Evolutionary conservation across 345 rosid genomes (phyloP), one percentile per base, ranked within the genome.

Genomic region (Turnera subulata): DNA sequence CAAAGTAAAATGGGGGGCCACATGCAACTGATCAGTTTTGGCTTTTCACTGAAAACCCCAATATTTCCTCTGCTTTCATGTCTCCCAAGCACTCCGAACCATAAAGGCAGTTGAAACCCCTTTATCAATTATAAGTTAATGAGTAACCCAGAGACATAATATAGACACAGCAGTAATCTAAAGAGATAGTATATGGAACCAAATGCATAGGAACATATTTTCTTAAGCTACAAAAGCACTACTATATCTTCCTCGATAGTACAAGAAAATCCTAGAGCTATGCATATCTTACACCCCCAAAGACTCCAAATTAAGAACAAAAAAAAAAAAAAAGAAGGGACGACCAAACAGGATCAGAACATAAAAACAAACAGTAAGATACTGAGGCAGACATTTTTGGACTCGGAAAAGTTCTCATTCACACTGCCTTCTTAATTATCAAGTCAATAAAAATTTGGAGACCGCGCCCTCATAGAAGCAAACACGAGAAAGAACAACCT

Each of bases 261-360:
- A 64, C 71, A 69, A 66, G 70, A 65, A 72, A 69, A 72, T 64
- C 74, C 68, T 67, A 74, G 29, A 70, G 11, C 55, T 61, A 64
- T 64, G 62, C 58, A 70, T 53, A 59, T 56, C 73, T 61, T 51
- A 25, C 67, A 58, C 40, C n/a, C n/a, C n/a, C 20, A 38, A 69
- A 61, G 54, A 68, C 65, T n/a, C 51, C 78, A 53, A 29, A 58
- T 58, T 55, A 59, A 50, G 53, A 26, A 33, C 33, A 46, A 21
- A 21, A 11, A n/a, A n/a, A n/a, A n/a, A n/a, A n/a, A n/a, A n/a
- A n/a, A n/a, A n/a, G n/a, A n/a, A n/a, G n/a, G n/a, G n/a, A n/a
- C n/a, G n/a, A n/a, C n/a, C 40, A 8, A 21, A 56, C 54, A 50
- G 19, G 56, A 25, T 9, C 48, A 29, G 17, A 51, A 58, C 58